Evolutionary conservation across 164 flowering plant species (phyloP).

Genomic region (Stephania yunnanensis): DNA sequence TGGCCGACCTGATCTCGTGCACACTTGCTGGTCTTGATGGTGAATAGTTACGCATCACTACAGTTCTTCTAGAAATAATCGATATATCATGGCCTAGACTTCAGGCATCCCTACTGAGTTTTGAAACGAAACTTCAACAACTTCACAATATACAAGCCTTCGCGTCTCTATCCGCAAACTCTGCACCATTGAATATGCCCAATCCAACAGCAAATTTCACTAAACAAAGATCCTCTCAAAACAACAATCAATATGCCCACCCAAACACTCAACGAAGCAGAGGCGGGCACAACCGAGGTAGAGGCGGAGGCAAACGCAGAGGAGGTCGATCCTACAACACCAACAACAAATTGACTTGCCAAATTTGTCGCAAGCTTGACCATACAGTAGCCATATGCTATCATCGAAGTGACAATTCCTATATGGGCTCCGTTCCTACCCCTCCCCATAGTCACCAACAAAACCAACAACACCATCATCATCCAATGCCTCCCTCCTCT

Average conservation of each 20-base stretch:
- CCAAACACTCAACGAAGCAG: background rate
- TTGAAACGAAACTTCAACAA: background rate
- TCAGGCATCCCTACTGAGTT: background rate
- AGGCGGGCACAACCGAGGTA: too few species aligned
- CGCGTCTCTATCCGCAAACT: too few species aligned
- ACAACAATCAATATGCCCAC: too few species aligned
- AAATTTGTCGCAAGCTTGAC: too few species aligned
- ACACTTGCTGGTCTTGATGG: background rate
- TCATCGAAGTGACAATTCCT: too few species aligned
- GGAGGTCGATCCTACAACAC: background rate
- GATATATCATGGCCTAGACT: too few species aligned
- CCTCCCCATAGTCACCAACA: background rate
- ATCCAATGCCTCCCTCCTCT: background rate
- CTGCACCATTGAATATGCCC: too few species aligned
- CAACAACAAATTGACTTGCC: background rate
- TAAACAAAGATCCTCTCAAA: too few species aligned
- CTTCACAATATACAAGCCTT: background rate
- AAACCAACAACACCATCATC: background rate
- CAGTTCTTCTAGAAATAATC: background rate
- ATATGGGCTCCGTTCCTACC: background rate
- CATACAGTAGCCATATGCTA: too few species aligned
- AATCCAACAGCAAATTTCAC: too few species aligned
- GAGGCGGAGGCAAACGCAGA: background rate
- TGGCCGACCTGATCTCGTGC: background rate
- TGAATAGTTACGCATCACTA: background rate